Conservation (phyloP, 2,329 filamentous ascomycete genomes). For the Ambrosiella xylebori region DNA sequence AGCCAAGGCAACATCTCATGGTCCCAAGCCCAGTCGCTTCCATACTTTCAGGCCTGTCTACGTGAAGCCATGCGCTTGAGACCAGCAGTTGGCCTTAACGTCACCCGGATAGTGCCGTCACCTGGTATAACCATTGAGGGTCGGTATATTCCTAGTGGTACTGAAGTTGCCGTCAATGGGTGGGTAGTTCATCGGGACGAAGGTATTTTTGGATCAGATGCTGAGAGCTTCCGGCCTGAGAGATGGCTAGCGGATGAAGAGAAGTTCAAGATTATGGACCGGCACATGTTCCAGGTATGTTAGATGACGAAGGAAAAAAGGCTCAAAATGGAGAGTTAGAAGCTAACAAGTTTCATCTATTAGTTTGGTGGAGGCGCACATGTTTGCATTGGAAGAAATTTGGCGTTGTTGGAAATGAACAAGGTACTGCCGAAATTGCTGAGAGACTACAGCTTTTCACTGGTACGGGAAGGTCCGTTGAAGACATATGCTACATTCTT, state of each 20-base stretch:
- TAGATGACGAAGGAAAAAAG: not conserved
- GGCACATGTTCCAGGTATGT: conserved; percentile 39
- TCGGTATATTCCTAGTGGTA: conserved; percentile 33
- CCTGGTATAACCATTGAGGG: conserved; percentile 36
- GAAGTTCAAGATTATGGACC: conserved; percentile 29
- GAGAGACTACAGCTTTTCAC: conserved; percentile 35
- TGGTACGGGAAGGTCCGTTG: conserved; percentile 31
- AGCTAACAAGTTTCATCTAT: not conserved
- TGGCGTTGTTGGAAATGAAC: conserved; percentile 40
- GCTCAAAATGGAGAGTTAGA: not conserved
- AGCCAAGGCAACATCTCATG: conserved; percentile 28
- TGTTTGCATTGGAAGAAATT: conserved; percentile 36
- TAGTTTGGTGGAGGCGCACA: conserved; percentile 38
- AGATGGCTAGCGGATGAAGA: conserved; percentile 34
- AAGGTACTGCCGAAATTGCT: conserved; percentile 39
- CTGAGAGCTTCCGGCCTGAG: conserved; percentile 35
- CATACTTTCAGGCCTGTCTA: conserved; percentile 39
- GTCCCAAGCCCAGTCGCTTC: conserved; percentile 29
- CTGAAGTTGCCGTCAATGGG: conserved; percentile 34
- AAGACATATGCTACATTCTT: conserved; percentile 41
- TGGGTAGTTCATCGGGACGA: conserved; percentile 35
- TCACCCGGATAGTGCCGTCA: conserved; percentile 32
- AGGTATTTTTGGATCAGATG: conserved; percentile 32
- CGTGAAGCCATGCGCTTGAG: conserved; percentile 39
- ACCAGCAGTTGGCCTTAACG: conserved; percentile 36